These are phyloP conservation scores for Vachellia pachyceras DNA, from an alignment of 306 rosid genomes.

Conservation along the genomic window DNA sequence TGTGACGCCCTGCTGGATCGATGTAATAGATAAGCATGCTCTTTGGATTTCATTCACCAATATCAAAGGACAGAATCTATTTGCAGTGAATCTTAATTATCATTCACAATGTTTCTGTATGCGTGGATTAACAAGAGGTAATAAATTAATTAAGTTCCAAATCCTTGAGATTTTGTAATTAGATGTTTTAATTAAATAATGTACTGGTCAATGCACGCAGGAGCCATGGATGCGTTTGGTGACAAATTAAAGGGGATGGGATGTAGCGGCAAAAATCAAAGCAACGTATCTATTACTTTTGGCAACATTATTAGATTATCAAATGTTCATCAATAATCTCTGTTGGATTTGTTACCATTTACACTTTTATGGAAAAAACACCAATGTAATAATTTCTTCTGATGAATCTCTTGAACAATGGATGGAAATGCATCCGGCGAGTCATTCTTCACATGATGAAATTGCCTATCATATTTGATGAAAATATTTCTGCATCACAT, in stretches of 20 bases:
- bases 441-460: slow-evolving; percentile 1
- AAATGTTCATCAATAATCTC: background rate
- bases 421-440: background rate
- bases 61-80: too few relatives aligned
- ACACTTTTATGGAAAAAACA: background rate
- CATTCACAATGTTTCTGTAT: background rate
- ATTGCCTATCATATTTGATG: background rate
- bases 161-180: background rate
- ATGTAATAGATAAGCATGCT: background rate
- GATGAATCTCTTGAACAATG: background rate
- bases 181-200: background rate
- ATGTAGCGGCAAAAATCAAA: background rate
- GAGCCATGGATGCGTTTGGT: background rate
- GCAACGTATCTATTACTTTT: background rate
- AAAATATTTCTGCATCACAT: background rate
- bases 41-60: too few relatives aligned
- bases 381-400: background rate
- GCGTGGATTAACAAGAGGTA: background rate
- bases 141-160: background rate
- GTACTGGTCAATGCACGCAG: background rate
- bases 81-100: background rate
- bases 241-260: background rate
- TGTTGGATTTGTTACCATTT: background rate
- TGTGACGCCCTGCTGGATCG: background rate
- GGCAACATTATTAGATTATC: background rate